phyloP scores from a whole-genome alignment of 1,284 basidiomycete species.

The Cryptococcus sp. region DNA sequence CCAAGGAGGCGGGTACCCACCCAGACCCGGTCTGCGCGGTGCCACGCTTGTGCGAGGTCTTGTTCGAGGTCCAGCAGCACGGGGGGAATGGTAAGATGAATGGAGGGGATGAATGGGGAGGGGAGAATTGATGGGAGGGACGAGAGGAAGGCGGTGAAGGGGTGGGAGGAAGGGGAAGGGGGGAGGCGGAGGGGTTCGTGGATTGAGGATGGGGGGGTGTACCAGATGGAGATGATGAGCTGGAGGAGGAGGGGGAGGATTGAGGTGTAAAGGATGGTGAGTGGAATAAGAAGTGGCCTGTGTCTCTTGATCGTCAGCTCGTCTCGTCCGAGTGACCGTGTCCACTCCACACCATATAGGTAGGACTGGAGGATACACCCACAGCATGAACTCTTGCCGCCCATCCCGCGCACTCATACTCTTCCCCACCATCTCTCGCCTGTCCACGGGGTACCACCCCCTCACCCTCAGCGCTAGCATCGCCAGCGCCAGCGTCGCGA shows the following conservation, averaged over 20 bases:
- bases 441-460: constrained; percentile 25
- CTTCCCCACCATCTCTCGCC: neutral
- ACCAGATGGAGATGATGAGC: constrained; percentile 78
- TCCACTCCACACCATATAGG: neutral
- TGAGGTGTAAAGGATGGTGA: constrained; percentile 80
- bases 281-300: constrained; percentile 69
- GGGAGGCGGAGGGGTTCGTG: constrained; percentile 30
- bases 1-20: constrained; percentile 76
- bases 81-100: neutral
- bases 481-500: constrained; percentile 24
- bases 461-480: constrained; percentile 21
- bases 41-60: constrained; percentile 21
- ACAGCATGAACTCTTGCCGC: constrained; percentile 34
- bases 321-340: neutral
- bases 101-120: neutral
- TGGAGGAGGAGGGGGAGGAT: constrained; percentile 81
- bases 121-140: too few species aligned
- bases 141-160: too few species aligned
- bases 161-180: neutral
- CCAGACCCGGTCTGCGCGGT: constrained; percentile 71
- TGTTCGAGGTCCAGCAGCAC: constrained; percentile 48
- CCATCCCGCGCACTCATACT: constrained; percentile 24
- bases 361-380: too few species aligned
- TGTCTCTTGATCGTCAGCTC: neutral
- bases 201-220: constrained; percentile 47